Evolutionary conservation across 176 grass and related monocot genomes (phyloP), one percentile per base, ranked within the genome.

Genomic region (Aegilops speltoides): DNA sequence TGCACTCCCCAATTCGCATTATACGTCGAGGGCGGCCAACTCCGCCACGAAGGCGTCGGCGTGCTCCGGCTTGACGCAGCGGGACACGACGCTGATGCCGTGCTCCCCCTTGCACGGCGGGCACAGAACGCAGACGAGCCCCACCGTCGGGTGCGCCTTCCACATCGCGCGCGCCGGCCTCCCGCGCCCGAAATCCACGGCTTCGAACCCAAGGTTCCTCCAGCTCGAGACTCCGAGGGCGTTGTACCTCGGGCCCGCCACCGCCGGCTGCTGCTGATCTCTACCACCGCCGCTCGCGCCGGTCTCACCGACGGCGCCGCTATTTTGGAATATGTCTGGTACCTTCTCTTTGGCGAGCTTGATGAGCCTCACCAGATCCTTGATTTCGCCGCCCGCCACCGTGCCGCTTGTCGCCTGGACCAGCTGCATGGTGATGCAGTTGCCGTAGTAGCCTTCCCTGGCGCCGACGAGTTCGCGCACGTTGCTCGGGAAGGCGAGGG

Each of bases 361-460:
- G 67, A 85, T 76, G 23, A 85, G 19, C 31, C 2, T 64, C 67
- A 89, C 82, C 22, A 89, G 6, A 29, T 79, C 82, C 2, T 38
- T 23, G 28, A 77, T 7, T 9, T 60, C 78, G 14, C 37, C 9
- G n/a, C 8, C 4, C 15, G 77, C 77, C 37, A 89, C 46, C 4
- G 12, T 9, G n/a, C 20, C 16, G 40, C 59, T 17, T 3, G 88
- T 36, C n/a, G 77, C 32, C 1, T 8, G 4, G 0, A 81, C 60
- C n/a, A 57, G 12, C 56, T 76, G 77, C 22, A 14, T 11, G 29
- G 8, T 57, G 9, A 85, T 7, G 82, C 82, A 89, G 67, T 89
- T 89, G 28, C 88, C 68, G 31, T 89, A 89, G 78, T 82, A 86
- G 0, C 88, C 83, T 3, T n/a, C 12, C 43, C 31, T 56, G 76